Base-by-base conservation (phyloP, 1,284 basidiomycete species). In the Lentinus polychrous region DNA sequence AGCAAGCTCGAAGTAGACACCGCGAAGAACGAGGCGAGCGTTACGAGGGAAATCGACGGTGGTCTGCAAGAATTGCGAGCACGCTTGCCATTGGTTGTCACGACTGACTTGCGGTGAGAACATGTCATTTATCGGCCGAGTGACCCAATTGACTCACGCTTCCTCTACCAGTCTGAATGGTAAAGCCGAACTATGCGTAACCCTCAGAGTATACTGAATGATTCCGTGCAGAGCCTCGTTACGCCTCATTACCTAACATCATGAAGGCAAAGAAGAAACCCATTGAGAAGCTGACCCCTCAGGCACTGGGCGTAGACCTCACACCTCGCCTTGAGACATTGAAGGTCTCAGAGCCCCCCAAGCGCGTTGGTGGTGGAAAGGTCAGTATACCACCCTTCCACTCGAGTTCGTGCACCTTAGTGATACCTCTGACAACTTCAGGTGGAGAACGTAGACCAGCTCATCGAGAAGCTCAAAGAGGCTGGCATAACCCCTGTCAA, bases 201-300 rank as follows among this genome's bases (percentile, higher is more conserved):
- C 33, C 36, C 23, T 39, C 24, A 7, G 12, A 42, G n/a, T 38
- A 14, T 15, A 31, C 47, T 42, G 10, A 32, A 31, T 34, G 23
- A 49, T 17, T 41, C n/a, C n/a, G 39, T 45, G 49, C 66, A 90
- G 93, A 95, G 66, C 94, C 94, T 10, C 85, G 94, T 57, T 97
- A 95, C 63, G 93, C 94, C 0, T 93, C 93, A 22, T 68, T 96
- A 53, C 94, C 93, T 14, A 95, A 93, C 63, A 95, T 95, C 67
- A 96, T 95, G 91, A 95, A 95, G 72, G 95, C 95, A 20, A 99
- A 98, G 79, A 99, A 98, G 81, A 99, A 99, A 73, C 88, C 90
- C 20, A 72, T 98, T 45, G 86, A 94, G 70, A 94, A 91, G 63
- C 61, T 94, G 53, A 82, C 82, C 31, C 75, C 91, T 8, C 73